phyloP scores from a whole-genome alignment of 345 rosid species.

The Populus euphratica region DNA sequence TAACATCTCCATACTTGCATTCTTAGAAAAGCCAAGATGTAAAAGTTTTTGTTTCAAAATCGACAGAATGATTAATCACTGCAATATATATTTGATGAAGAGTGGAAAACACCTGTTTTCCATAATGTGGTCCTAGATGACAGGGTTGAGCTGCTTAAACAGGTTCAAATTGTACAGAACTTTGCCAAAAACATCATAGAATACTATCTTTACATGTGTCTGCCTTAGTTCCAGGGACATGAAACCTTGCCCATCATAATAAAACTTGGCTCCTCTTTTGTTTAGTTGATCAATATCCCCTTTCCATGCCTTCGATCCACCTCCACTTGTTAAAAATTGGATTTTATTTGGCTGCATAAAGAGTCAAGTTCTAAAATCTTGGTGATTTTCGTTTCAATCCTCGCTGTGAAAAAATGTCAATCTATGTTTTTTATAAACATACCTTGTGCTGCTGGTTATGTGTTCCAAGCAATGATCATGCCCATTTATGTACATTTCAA shows the following conservation, averaged over 20 bases:
- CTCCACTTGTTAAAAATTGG: constrained; percentile 21
- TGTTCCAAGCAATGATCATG: constrained; percentile 18
- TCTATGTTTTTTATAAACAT: neutral
- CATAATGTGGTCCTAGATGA: neutral
- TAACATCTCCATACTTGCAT: no score
- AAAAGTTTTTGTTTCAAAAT: no score
- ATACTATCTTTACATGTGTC: neutral
- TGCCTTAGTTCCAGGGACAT: constrained; percentile 8
- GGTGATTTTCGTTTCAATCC: neutral
- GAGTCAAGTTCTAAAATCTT: neutral
- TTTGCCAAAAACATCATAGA: constrained; percentile 11
- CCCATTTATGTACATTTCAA: constrained; percentile 19
- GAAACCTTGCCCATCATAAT: constrained; percentile 18
- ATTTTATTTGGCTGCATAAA: constrained; percentile 11
- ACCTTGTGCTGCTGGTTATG: constrained; percentile 2
- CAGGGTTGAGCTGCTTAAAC: neutral
- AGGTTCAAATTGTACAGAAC: constrained; percentile 1
- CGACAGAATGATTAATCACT: no score
- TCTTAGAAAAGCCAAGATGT: no score
- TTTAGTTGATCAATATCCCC: neutral
- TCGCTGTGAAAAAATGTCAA: neutral
- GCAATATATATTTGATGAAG: no score
- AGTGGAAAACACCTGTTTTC: no score
- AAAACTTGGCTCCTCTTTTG: constrained; percentile 1
- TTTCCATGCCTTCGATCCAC: constrained; percentile 17